Evolutionary conservation across 192 early-diverging fungal genomes (phyloP).

Genomic region (Coemansia sp.): DNA sequence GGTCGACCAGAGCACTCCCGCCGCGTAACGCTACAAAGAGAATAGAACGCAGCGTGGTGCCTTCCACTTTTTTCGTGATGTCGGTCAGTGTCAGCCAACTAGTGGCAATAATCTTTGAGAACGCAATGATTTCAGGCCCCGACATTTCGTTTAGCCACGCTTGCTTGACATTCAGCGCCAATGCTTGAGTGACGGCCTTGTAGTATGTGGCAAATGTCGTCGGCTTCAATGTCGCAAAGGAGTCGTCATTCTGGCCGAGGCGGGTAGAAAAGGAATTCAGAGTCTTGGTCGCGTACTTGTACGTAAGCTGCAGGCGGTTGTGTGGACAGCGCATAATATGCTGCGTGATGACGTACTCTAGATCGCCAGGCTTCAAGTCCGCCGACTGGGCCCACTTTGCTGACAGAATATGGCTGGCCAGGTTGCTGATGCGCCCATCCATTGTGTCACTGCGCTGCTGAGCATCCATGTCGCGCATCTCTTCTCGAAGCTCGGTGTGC

Average conservation of each 20-base stretch:
- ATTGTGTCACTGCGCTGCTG: slow-evolving; percentile 36
- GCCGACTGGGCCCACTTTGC: slow-evolving; percentile 21
- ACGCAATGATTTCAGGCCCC: slow-evolving; percentile 27
- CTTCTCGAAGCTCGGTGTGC: slow-evolving; percentile 9
- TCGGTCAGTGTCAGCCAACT: slow-evolving; percentile 41
- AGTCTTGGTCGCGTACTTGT: slow-evolving; percentile 28
- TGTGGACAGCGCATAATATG: slow-evolving; percentile 44
- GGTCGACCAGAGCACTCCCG: slow-evolving; percentile 36
- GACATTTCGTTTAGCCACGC: slow-evolving; percentile 15
- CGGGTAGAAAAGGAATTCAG: slow-evolving; percentile 15
- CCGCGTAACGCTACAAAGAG: slow-evolving; percentile 31
- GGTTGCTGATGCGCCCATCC: slow-evolving; percentile 40
- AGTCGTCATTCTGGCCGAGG: neutral
- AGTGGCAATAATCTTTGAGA: slow-evolving; percentile 20
- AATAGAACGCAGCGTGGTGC: slow-evolving; percentile 19
- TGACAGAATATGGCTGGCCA: slow-evolving; percentile 33
- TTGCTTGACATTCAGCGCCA: slow-evolving; percentile 23
- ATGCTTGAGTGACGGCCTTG: slow-evolving; percentile 26
- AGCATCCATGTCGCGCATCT: slow-evolving; percentile 15
- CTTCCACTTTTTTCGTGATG: slow-evolving; percentile 30
- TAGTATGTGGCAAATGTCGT: slow-evolving; percentile 47
- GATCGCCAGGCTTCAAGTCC: slow-evolving; percentile 24
- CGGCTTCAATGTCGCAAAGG: slow-evolving; percentile 14
- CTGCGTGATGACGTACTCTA: slow-evolving; percentile 37
- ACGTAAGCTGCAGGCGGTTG: slow-evolving; percentile 30